Evolutionary conservation across 306 rosid species (phyloP).

Genomic region (Cucumis cinereus): DNA sequence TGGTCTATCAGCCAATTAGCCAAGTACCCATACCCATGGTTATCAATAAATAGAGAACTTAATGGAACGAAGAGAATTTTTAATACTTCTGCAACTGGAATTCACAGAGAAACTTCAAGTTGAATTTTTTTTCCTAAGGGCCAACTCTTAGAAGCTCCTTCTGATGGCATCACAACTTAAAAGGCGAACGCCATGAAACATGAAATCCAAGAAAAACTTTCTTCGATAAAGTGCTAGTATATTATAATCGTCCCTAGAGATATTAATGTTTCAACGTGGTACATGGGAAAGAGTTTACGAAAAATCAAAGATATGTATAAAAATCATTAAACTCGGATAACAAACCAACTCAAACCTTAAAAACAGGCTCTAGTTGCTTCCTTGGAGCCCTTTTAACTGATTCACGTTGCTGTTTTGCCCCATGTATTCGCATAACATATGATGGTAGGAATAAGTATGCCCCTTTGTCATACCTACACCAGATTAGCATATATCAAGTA

Average conservation of each 20-base stretch:
- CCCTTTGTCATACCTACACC: conserved; percentile 73
- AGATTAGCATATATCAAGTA: conserved; percentile 7
- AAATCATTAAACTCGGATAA: conserved; percentile 7
- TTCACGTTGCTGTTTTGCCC: conserved; percentile 88
- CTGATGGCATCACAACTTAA: neutral
- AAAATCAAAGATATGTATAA: neutral
- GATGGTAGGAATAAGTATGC: conserved; percentile 89
- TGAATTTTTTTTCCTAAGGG: neutral
- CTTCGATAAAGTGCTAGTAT: neutral
- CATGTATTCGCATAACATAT: conserved; percentile 83
- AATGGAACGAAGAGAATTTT: neutral
- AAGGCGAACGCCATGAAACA: neutral
- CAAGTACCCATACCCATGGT: neutral
- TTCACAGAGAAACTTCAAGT: neutral
- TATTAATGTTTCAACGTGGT: neutral
- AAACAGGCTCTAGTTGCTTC: conserved; percentile 54
- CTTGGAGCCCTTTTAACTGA: conserved; percentile 57
- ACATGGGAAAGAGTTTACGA: neutral
- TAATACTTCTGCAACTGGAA: neutral
- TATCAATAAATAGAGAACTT: neutral
- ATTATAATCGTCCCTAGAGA: neutral
- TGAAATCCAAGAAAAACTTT: neutral
- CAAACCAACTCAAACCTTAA: conserved; percentile 42
- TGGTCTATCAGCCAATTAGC: neutral
- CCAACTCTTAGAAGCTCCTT: neutral